Conservation (phyloP, 345 rosid species). For the Moringa oleifera region DNA sequence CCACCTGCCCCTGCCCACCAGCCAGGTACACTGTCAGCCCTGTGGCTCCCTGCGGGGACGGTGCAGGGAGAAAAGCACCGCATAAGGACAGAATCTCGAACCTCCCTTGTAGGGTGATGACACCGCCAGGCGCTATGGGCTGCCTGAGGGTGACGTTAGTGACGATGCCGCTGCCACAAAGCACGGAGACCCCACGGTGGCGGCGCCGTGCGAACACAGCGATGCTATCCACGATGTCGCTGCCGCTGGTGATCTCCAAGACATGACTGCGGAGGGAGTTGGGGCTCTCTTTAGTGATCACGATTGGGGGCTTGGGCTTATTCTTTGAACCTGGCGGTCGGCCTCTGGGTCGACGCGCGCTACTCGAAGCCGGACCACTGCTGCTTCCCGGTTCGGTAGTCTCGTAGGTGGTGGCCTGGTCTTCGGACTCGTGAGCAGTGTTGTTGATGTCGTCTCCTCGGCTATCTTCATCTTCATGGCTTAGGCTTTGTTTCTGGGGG, state of each 20-base stretch:
- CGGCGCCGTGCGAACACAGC: slow-evolving; percentile 59
- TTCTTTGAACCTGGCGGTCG: slow-evolving; percentile 89
- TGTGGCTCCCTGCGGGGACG: slow-evolving; percentile 73
- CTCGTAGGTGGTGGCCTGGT: slow-evolving; percentile 23
- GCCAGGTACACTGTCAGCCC: slow-evolving; percentile 73
- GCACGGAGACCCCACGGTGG: slow-evolving; percentile 69
- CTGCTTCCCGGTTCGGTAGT: slow-evolving; percentile 29
- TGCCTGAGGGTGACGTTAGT: slow-evolving; percentile 73
- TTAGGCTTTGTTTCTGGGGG: slow-evolving; percentile 29
- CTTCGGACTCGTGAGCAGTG: slow-evolving; percentile 22
- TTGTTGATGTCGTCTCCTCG: slow-evolving; percentile 26
- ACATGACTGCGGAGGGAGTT: slow-evolving; percentile 83
- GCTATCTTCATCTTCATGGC: slow-evolving; percentile 52
- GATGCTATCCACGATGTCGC: slow-evolving; percentile 63
- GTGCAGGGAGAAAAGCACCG: slow-evolving; percentile 70
- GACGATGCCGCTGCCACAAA: slow-evolving; percentile 79
- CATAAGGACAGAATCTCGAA: slow-evolving; percentile 82
- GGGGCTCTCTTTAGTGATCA: slow-evolving; percentile 83
- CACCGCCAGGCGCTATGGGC: slow-evolving; percentile 66
- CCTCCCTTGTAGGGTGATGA: slow-evolving; percentile 66
- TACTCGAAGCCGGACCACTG: slow-evolving; percentile 30
- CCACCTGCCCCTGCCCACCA: slow-evolving; percentile 87
- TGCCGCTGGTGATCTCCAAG: slow-evolving; percentile 68
- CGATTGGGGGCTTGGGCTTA: slow-evolving; percentile 64
- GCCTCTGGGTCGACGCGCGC: slow-evolving; percentile 72